Percentiles rank a stretch among this genome's conserved stretches.
These are phyloP conservation scores for Globisporangium uncinulatum DNA, from an alignment of 352 stramenopile species.

Conservation along the genomic window DNA sequence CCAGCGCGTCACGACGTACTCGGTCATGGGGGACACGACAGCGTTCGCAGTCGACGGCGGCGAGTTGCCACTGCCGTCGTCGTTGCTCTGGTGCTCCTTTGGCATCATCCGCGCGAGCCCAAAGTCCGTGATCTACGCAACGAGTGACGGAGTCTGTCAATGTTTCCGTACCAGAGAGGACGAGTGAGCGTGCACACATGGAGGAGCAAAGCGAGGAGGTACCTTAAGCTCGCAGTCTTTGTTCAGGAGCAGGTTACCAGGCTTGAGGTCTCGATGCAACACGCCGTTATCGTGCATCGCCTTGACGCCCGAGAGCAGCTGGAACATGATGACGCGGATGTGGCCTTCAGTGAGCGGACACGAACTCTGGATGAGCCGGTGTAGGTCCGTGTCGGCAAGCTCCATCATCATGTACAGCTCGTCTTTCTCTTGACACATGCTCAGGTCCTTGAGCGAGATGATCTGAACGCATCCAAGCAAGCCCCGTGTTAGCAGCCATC, in stretches of 20 bases:
- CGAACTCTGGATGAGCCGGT: conserved; percentile 86
- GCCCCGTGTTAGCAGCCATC: too few species aligned
- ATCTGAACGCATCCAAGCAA: conserved; percentile 38
- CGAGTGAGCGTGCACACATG: neutral
- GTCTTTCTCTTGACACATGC: conserved; percentile 89
- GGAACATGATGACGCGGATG: conserved; percentile 86
- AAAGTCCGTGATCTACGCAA: conserved; percentile 89
- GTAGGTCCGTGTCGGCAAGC: conserved; percentile 91
- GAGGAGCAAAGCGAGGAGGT: neutral
- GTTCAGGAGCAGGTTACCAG: conserved; percentile 91
- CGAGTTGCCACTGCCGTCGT: conserved; percentile 9
- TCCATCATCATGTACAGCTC: conserved; percentile 97
- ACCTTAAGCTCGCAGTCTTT: conserved; percentile 89
- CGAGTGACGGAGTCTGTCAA: too few species aligned
- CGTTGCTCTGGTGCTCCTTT: conserved; percentile 25
- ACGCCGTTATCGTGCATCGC: conserved; percentile 92
- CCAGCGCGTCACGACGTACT: conserved; percentile 90
- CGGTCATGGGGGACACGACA: conserved; percentile 71
- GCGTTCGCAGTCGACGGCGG: conserved; percentile 5
- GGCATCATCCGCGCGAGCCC: conserved; percentile 87
- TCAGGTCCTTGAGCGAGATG: conserved; percentile 86
- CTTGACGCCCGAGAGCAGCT: conserved; percentile 81
- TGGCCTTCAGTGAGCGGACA: conserved; percentile 75
- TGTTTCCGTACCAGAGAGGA: too few species aligned
- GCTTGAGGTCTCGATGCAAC: conserved; percentile 93